A percentile compares a stretch with the other conserved stretches of the same genome.
Evolutionary conservation across 129 eudicot species (phyloP).

Genomic region (Cynara cardunculus): DNA sequence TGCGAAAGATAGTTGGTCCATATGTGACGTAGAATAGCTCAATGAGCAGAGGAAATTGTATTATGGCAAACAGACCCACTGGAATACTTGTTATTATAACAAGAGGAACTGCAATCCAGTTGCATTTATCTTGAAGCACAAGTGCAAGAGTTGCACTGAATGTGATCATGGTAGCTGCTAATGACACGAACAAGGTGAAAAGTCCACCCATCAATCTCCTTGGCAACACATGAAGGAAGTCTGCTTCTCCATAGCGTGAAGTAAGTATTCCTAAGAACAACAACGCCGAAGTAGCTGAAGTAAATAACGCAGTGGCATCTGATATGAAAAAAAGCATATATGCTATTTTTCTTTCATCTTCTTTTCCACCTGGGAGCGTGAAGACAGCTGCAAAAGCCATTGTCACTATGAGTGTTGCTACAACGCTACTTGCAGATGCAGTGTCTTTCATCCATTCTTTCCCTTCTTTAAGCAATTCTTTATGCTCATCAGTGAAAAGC

Average conservation of each 20-base stretch:
- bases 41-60: background rate
- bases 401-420: slow-evolving; percentile 29
- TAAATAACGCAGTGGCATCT: slow-evolving; percentile 22
- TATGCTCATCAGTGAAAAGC: slow-evolving; percentile 10
- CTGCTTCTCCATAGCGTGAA: slow-evolving; percentile 3
- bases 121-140: background rate
- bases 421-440: slow-evolving; percentile 24
- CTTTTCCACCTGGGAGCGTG: slow-evolving; percentile 17
- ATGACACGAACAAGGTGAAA: background rate
- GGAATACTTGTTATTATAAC: background rate
- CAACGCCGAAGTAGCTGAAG: slow-evolving; percentile 18
- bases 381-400: slow-evolving; percentile 29
- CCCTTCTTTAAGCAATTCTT: slow-evolving; percentile 7
- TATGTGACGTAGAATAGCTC: background rate
- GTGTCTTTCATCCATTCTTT: slow-evolving; percentile 28
- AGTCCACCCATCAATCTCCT: slow-evolving; percentile 23
- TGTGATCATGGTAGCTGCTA: background rate
- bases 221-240: slow-evolving; percentile 17
- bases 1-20: background rate
- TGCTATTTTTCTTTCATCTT: background rate
- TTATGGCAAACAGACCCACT: background rate
- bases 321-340: slow-evolving; percentile 19
- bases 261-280: slow-evolving; percentile 25
- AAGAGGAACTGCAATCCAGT: background rate
- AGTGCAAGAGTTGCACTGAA: background rate